These are phyloP conservation scores for Toxoplasma gondii DNA, from an alignment of 169 alveolate species.

Conservation along the genomic window DNA sequence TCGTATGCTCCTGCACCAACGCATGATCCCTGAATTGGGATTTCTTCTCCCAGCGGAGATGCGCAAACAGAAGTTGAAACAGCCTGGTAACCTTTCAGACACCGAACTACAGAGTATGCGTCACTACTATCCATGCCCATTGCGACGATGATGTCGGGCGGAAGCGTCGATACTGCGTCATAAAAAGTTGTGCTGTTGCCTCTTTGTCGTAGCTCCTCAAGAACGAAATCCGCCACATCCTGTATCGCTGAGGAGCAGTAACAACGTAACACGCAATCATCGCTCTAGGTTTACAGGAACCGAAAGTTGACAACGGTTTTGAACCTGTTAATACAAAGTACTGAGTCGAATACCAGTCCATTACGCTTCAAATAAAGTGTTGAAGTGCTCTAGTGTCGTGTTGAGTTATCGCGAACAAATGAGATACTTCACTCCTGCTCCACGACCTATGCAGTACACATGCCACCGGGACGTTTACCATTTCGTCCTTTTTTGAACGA, in stretches of 20 bases:
- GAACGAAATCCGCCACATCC: background rate
- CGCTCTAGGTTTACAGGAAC: too few species aligned
- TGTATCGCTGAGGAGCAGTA: background rate
- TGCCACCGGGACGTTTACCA: too few species aligned
- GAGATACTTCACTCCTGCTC: too few species aligned
- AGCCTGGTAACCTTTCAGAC: constrained; percentile 10
- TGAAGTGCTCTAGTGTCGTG: too few species aligned
- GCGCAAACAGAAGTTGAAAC: constrained; percentile 18
- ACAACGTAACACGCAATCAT: too few species aligned
- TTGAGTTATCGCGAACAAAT: too few species aligned
- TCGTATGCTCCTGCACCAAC: constrained; percentile 12
- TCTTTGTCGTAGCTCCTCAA: background rate
- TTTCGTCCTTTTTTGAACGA: too few species aligned
- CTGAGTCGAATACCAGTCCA: too few species aligned
- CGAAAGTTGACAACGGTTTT: too few species aligned
- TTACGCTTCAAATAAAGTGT: too few species aligned
- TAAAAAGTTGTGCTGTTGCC: background rate
- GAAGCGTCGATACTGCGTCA: background rate
- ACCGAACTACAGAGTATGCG: background rate
- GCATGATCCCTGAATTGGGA: constrained; percentile 7
- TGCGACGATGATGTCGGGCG: background rate
- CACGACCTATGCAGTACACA: too few species aligned
- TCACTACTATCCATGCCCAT: background rate
- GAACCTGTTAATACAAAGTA: too few species aligned
- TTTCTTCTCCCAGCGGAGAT: background rate